Evolutionary conservation across 495 filamentous ascomycete genomes (phyloP).

Genomic region (Neurospora sp.): DNA sequence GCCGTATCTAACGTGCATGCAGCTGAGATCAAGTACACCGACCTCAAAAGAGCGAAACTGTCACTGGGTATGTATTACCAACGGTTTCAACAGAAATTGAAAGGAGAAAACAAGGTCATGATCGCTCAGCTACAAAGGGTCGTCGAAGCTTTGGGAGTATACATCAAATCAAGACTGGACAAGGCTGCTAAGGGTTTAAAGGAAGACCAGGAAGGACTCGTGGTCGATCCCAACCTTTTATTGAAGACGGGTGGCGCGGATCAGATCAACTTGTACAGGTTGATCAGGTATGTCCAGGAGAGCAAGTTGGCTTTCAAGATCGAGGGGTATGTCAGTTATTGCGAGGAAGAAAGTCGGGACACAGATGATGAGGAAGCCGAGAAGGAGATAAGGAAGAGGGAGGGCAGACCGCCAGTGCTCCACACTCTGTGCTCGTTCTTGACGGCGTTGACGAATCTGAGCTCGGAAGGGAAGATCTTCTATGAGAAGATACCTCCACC

Average conservation of each 20-base stretch:
- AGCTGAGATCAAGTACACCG: slow-evolving; percentile 57
- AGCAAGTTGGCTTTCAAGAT: slow-evolving; percentile 93
- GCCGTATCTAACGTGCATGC: slow-evolving; percentile 84
- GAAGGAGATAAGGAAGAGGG: neutral
- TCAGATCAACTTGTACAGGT: slow-evolving; percentile 87
- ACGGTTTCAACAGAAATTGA: slow-evolving; percentile 74
- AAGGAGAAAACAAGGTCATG: slow-evolving; percentile 85
- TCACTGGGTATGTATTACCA: slow-evolving; percentile 76
- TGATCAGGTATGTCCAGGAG: slow-evolving; percentile 77
- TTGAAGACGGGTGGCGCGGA: slow-evolving; percentile 82
- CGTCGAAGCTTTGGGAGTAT: slow-evolving; percentile 61
- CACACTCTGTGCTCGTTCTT: slow-evolving; percentile 81
- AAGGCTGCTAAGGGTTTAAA: slow-evolving; percentile 17
- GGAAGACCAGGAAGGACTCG: slow-evolving; percentile 46
- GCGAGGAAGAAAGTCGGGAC: slow-evolving; percentile 29
- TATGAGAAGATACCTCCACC: slow-evolving; percentile 42
- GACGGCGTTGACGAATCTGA: slow-evolving; percentile 74
- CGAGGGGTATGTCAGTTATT: slow-evolving; percentile 67
- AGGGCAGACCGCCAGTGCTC: slow-evolving; percentile 50
- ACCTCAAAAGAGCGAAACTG: slow-evolving; percentile 58
- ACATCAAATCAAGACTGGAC: slow-evolving; percentile 36
- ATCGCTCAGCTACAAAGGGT: slow-evolving; percentile 77
- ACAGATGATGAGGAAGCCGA: neutral
- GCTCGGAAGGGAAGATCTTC: slow-evolving; percentile 80
- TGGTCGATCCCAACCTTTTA: slow-evolving; percentile 47